Evolutionary conservation across 176 grass and related monocot genomes (phyloP), one percentile per base, ranked within the genome.

Genomic region (Triticum urartu): DNA sequence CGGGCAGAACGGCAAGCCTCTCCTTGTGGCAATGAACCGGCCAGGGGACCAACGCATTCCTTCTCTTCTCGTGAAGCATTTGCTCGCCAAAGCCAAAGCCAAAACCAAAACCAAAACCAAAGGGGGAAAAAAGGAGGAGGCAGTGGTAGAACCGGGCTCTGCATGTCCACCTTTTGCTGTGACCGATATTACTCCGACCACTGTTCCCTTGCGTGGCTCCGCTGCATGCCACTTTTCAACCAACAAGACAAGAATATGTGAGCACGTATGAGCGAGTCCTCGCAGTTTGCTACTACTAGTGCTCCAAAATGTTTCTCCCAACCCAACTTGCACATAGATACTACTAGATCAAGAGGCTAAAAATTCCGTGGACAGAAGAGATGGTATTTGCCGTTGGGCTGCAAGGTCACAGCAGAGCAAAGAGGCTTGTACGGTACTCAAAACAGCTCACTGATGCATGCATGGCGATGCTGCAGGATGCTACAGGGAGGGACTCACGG

Each of bases 41-140:
- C 21, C 69, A 9, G 50, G 87, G 83, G 88, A 82, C 88, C 82
- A 76, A 56, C 15, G 33, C 35, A 21, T 40, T 22, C 71, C 11
- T 78, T 18, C 84, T 69, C 11, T 78, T 18, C 88, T 69, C 79
- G 84, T 86, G 84, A 90, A 22, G 2, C 84, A 39, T 71, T 64
- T 77, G n/a, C 25, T 71, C 26, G 83, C 83, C 85, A 11, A 20
- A 7, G 5, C 71, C 5, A 74, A 81, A 59, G 78, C 83, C 85
- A 8, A 20, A 7, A 7, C 71, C 20, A 72, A 81, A 56, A 77
- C 83, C 85, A 11, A 20, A 7, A 6, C 71, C 11, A 47, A 81
- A 59, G 0, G 52, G 14, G 4, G 9, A 11, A 40, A 20, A n/a
- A 18, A 56, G 39, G 43, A 12, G 62, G 33, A 2, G n/a, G 11